Conservation (phyloP, 2,329 filamentous ascomycete genomes). For the Teratosphaeria destructans region DNA sequence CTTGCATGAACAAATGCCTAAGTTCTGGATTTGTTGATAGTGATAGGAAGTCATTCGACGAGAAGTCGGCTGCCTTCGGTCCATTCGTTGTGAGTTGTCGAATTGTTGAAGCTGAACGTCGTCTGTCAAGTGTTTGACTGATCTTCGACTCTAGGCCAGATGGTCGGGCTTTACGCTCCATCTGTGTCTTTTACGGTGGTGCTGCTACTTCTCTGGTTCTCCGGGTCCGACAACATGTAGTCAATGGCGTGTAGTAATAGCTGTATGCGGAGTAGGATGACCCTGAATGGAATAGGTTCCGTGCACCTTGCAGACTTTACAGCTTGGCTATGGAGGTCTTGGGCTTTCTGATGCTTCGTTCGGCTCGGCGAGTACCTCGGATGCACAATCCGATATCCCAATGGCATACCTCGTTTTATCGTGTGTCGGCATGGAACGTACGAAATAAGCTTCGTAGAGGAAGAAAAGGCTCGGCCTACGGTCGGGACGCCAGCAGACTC, state of each 20-base stretch:
- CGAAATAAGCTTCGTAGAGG: not conserved
- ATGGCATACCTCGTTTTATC: not conserved
- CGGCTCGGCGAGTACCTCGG: not conserved
- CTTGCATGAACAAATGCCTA: constrained; percentile 38
- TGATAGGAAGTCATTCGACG: constrained; percentile 57
- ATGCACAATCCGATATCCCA: not conserved
- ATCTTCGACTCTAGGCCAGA: constrained; percentile 17
- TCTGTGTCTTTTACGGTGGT: not conserved
- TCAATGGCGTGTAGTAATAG: not conserved
- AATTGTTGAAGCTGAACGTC: constrained; percentile 35
- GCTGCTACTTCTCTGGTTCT: not conserved
- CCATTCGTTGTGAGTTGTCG: constrained; percentile 39
- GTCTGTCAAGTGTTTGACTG: constrained; percentile 24
- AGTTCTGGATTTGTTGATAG: constrained; percentile 40
- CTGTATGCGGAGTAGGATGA: not conserved
- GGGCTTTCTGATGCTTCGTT: not conserved
- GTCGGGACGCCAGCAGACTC: not conserved
- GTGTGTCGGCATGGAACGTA: not conserved
- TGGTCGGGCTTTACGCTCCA: constrained; percentile 1
- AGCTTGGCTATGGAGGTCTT: not conserved
- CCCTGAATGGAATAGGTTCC: not conserved
- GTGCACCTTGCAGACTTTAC: not conserved
- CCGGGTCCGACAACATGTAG: not conserved
- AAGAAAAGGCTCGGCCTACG: not conserved
- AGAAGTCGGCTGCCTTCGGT: constrained; percentile 43